Conservation (phyloP, 192 early-diverging fungal species). For the Gaertneriomyces semiglobifer region DNA sequence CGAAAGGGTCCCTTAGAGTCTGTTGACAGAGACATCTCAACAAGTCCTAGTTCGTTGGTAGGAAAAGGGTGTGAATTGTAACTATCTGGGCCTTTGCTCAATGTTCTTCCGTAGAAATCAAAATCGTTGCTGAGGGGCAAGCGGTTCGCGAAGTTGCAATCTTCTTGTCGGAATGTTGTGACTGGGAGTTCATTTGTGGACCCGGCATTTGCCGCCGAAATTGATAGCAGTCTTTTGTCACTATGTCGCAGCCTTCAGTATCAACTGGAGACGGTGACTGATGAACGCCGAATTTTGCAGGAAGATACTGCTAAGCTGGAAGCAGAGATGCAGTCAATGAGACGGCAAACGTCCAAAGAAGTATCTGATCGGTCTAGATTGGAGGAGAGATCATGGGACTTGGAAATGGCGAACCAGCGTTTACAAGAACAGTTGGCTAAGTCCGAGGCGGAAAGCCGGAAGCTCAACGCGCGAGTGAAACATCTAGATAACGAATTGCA, state of each 20-base stretch:
- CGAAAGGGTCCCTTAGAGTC: neutral
- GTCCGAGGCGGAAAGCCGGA: constrained; percentile 22
- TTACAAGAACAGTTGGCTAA: constrained; percentile 19
- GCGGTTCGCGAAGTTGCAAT: constrained; percentile 12
- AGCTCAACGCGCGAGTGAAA: constrained; percentile 8
- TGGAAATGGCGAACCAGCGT: constrained; percentile 35
- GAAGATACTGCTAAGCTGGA: constrained; percentile 27
- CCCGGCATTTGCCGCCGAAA: constrained; percentile 26
- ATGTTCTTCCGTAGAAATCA: neutral
- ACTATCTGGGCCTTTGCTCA: neutral
- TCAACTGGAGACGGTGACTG: constrained; percentile 15
- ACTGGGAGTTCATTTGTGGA: constrained; percentile 18
- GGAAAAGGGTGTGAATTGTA: neutral
- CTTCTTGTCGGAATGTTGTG: constrained; percentile 6
- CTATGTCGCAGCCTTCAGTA: constrained; percentile 30
- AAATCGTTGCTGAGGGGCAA: neutral
- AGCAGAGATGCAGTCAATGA: constrained; percentile 13
- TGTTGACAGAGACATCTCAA: neutral
- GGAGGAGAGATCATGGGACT: constrained; percentile 40
- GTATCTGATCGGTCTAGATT: constrained; percentile 18
- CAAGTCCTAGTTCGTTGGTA: neutral
- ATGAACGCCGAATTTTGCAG: constrained; percentile 21
- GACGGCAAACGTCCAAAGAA: constrained; percentile 27
- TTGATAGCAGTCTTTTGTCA: constrained; percentile 28
- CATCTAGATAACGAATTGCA: constrained; percentile 32